Evolutionary conservation across 83 land plant species (phyloP), one percentile per base, ranked within the genome.

Genomic region (Picea abies): DNA sequence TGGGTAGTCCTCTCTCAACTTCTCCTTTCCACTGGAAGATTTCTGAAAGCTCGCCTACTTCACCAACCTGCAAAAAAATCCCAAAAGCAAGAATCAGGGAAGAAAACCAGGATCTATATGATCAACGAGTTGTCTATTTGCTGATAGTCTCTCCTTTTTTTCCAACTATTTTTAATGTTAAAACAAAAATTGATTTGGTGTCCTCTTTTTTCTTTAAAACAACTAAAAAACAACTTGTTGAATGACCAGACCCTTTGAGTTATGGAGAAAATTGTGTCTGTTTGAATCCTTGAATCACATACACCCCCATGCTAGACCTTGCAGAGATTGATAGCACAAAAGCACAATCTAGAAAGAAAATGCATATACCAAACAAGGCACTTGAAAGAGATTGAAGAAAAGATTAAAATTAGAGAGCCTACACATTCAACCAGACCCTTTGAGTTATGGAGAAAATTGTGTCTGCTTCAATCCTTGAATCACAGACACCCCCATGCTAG

Each of bases 1-100:
- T 70, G 15, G 90, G 89, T 44, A 88, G 84, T 25, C 85, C 85
- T 52, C 72, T 84, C 76, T 63, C 85, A 17, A 84, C 85, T 49
- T 81, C 84, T 80, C 84, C 84, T 64, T 63, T 81, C 85, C 85
- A 84, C 19, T 84, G 85, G 52, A 84, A 82, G 8, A 84, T 81
- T 76, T 84, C 85, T 8, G 85, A 84, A 44, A 84, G 84, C 60
- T 84, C 85, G 2, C 85, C 85, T 4, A 84, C 85, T 69, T 84
- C 85, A 19, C 85, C 85, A 64, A 84, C 85, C 85, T 84, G 62
- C 19, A 14, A 26, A 60, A 44, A 39, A 60, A 29, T 44, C 4
- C 37, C 49, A 15, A 12, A 26, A 4, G 7, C 6, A 25, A 26
- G 23, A n/a, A 4, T 73, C 77, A 58, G 56, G 32, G 76, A 72